These are phyloP conservation scores for Stereum hirsutum DNA, from an alignment of 1,284 basidiomycete genomes.

Conservation along the genomic window DNA sequence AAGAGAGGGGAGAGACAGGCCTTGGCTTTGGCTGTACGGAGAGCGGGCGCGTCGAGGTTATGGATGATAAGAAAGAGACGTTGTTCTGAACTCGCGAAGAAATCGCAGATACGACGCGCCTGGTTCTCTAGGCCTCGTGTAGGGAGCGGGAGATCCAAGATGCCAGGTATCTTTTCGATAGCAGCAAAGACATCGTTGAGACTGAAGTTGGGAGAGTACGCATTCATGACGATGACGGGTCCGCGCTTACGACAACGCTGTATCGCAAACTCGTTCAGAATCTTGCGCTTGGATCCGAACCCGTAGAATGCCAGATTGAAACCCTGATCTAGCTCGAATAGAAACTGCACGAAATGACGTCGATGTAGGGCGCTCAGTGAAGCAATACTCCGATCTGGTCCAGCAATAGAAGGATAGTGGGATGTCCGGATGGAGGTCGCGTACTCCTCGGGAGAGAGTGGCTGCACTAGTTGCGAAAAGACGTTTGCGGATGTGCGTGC, in stretches of 20 bases:
- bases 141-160: slow-evolving; percentile 29
- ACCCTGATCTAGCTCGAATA: slow-evolving; percentile 65
- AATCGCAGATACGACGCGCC: slow-evolving; percentile 51
- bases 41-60: slow-evolving; percentile 72
- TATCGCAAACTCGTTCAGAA: slow-evolving; percentile 68
- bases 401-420: slow-evolving; percentile 15
- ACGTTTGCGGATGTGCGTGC: slow-evolving; percentile 67
- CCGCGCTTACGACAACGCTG: slow-evolving; percentile 45
- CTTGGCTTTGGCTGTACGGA: slow-evolving; percentile 56
- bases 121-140: slow-evolving; percentile 46
- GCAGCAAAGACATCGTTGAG: slow-evolving; percentile 64
- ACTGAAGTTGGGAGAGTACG: slow-evolving; percentile 61
- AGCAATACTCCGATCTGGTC: slow-evolving; percentile 22
- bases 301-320: slow-evolving; percentile 87
- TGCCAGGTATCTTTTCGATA: slow-evolving; percentile 53
- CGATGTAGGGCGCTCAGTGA: slow-evolving; percentile 20
- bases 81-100: slow-evolving; percentile 30
- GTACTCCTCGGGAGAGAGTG: slow-evolving; percentile 57
- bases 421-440: slow-evolving; percentile 31
- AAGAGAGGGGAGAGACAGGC: slow-evolving; percentile 64
- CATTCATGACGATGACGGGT: slow-evolving; percentile 76
- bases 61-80: slow-evolving; percentile 76
- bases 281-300: slow-evolving; percentile 71
- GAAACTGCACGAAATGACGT: slow-evolving; percentile 51
- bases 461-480: slow-evolving; percentile 64